These are phyloP conservation scores for Euryodendron excelsum DNA, from an alignment of 148 eudicot genomes.

Conservation along the genomic window DNA sequence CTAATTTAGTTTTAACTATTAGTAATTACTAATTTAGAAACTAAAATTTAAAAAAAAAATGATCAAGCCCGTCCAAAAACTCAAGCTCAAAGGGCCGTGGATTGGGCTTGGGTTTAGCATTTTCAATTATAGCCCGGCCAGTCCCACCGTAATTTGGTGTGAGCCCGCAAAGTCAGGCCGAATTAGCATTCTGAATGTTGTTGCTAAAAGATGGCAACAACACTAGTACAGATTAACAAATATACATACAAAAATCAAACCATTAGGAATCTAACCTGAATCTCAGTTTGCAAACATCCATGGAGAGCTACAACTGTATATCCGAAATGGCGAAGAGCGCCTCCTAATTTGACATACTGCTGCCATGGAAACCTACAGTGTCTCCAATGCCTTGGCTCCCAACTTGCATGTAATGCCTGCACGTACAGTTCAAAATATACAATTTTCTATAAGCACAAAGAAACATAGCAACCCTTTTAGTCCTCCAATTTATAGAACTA, in stretches of 20 bases:
- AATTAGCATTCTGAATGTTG: no score
- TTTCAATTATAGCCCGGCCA: no score
- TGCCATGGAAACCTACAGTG: constrained; percentile 67
- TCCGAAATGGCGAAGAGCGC: constrained; percentile 82
- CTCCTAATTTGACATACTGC: constrained; percentile 80
- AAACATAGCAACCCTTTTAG: no score
- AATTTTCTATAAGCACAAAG: neutral
- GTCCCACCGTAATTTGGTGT: no score
- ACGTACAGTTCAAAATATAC: neutral
- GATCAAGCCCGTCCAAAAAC: no score
- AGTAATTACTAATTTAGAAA: no score
- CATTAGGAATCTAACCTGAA: constrained; percentile 48
- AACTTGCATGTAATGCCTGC: constrained; percentile 89
- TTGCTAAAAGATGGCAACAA: no score
- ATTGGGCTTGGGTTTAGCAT: no score
- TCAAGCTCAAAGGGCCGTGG: no score
- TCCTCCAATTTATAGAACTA: neutral
- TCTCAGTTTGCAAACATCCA: constrained; percentile 86
- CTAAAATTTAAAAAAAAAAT: no score
- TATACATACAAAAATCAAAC: neutral
- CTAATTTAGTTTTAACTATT: no score
- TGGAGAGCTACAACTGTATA: constrained; percentile 86
- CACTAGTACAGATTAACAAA: neutral
- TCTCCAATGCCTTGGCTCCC: constrained; percentile 82
- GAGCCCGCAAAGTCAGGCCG: no score